A percentile compares a stretch with the other conserved stretches of the same genome.
These are phyloP conservation scores for Lasiodiplodia sp. DNA, from an alignment of 2,329 filamentous ascomycete genomes.

Conservation along the genomic window DNA sequence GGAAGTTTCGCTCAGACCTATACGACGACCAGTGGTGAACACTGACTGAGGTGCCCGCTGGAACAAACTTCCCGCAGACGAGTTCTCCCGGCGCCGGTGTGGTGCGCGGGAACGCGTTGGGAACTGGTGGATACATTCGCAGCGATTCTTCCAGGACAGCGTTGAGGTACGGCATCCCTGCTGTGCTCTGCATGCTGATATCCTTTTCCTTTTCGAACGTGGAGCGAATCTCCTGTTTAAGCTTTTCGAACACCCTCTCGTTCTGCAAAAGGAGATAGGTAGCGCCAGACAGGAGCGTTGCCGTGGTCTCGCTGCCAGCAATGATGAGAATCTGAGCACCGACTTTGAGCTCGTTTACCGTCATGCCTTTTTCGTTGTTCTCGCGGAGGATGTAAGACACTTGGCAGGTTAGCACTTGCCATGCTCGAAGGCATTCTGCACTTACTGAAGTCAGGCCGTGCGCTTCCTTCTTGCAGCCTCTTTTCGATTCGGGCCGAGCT, in stretches of 20 bases:
- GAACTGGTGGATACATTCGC: constrained; percentile 52
- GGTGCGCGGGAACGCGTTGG: constrained; percentile 42
- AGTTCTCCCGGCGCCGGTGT: constrained; percentile 46
- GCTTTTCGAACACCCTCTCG: background rate
- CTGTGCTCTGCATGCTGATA: background rate
- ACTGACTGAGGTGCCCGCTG: constrained; percentile 33
- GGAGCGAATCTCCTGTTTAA: constrained; percentile 17
- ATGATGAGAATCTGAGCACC: constrained; percentile 34
- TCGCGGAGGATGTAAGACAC: no score
- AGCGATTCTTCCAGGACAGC: constrained; percentile 50
- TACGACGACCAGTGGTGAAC: constrained; percentile 30
- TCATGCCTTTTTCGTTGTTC: background rate
- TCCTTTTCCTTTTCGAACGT: background rate
- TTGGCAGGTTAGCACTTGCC: no score
- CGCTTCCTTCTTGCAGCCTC: no score
- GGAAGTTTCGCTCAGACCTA: no score
- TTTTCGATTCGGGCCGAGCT: no score
- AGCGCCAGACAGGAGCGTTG: constrained; percentile 46
- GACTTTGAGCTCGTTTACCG: background rate
- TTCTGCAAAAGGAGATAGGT: constrained; percentile 45
- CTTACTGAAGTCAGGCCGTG: no score
- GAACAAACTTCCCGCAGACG: constrained; percentile 47
- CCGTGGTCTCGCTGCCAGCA: constrained; percentile 52
- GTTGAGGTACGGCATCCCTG: constrained; percentile 6
- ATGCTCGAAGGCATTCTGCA: no score